A percentile compares a stretch with the other conserved stretches of the same genome.
These are phyloP conservation scores for Carpinus fangiana DNA, from an alignment of 306 rosid genomes.

Conservation along the genomic window DNA sequence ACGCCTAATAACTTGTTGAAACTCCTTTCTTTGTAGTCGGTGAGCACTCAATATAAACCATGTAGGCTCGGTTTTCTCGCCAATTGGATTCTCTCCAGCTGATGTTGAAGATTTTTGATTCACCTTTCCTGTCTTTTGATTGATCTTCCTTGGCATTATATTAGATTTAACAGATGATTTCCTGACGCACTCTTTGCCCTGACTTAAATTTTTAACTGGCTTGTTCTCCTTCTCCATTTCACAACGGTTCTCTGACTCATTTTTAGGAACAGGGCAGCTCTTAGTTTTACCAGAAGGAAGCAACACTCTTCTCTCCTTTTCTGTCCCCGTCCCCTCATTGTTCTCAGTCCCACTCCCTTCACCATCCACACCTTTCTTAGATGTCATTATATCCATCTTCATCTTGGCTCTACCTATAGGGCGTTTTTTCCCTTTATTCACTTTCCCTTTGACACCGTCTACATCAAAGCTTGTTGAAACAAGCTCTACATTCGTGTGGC, in stretches of 20 bases:
- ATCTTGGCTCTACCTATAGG: slow-evolving; percentile 43
- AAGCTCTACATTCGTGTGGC: slow-evolving; percentile 16
- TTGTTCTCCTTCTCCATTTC: slow-evolving; percentile 74
- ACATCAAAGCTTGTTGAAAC: slow-evolving; percentile 40
- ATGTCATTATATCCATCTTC: slow-evolving; percentile 22
- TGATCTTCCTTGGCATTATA: slow-evolving; percentile 28
- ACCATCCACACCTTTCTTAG: slow-evolving; percentile 30
- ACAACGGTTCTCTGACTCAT: slow-evolving; percentile 25
- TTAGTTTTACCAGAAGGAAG: slow-evolving; percentile 40
- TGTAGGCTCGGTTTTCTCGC: slow-evolving; percentile 44
- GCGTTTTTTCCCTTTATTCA: slow-evolving; percentile 31
- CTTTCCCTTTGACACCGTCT: slow-evolving; percentile 33
- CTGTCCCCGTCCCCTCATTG: slow-evolving; percentile 35
- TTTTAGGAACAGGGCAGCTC: slow-evolving; percentile 18
- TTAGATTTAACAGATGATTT: slow-evolving; percentile 35
- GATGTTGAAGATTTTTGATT: slow-evolving; percentile 25
- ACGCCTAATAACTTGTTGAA: slow-evolving; percentile 66
- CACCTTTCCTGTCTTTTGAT: slow-evolving; percentile 23
- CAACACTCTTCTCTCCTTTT: slow-evolving; percentile 28
- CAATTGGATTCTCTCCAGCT: slow-evolving; percentile 27
- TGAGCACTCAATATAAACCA: slow-evolving; percentile 79
- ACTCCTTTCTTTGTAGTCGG: slow-evolving; percentile 73
- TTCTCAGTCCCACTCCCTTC: slow-evolving; percentile 30
- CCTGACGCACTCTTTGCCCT: slow-evolving; percentile 26
- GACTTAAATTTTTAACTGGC: slow-evolving; percentile 39